phyloP scores from a whole-genome alignment of 306 rosid genomes.

The Ormosia semicastrata region DNA sequence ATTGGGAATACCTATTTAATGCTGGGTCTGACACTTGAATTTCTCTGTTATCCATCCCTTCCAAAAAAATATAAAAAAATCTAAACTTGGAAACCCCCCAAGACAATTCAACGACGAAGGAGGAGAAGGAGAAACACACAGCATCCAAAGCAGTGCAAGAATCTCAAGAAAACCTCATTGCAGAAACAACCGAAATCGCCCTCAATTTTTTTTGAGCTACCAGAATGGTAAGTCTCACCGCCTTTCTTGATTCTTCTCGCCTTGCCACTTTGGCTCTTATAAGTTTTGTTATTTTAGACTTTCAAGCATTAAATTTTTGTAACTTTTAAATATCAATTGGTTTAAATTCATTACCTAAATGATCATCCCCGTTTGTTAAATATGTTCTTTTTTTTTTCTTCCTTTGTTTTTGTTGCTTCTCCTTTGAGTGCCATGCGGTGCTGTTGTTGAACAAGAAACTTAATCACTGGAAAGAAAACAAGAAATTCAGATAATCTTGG shows the following conservation, averaged over 20 bases:
- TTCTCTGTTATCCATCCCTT: slow-evolving; percentile 3
- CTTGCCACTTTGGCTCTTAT: no score
- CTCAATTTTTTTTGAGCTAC: slow-evolving; percentile 35
- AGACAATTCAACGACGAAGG: not conserved
- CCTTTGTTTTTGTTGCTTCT: not conserved
- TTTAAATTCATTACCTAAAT: not conserved
- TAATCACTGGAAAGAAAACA: slow-evolving; percentile 26
- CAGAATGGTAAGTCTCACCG: slow-evolving; percentile 29
- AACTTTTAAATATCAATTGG: not conserved
- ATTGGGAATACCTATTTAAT: slow-evolving; percentile 34
- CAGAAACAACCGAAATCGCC: not conserved
- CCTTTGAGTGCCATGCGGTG: slow-evolving; percentile 39
- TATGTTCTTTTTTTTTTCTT: not conserved
- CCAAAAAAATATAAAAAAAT: not conserved
- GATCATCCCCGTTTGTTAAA: not conserved
- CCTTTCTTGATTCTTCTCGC: not conserved
- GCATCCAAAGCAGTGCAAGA: not conserved
- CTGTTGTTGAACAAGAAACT: slow-evolving; percentile 28
- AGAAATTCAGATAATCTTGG: slow-evolving; percentile 3
- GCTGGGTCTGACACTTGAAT: not conserved
- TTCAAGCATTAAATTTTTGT: not conserved
- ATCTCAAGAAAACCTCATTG: not conserved
- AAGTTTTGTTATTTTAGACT: not conserved
- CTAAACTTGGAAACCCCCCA: slow-evolving; percentile 26
- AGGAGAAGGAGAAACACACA: not conserved